A percentile compares a stretch with the other conserved stretches of the same genome.
Evolutionary conservation across 1,139 yeast genomes (phyloP).

Genomic region (Lodderomyces pseudojiufengensis): DNA sequence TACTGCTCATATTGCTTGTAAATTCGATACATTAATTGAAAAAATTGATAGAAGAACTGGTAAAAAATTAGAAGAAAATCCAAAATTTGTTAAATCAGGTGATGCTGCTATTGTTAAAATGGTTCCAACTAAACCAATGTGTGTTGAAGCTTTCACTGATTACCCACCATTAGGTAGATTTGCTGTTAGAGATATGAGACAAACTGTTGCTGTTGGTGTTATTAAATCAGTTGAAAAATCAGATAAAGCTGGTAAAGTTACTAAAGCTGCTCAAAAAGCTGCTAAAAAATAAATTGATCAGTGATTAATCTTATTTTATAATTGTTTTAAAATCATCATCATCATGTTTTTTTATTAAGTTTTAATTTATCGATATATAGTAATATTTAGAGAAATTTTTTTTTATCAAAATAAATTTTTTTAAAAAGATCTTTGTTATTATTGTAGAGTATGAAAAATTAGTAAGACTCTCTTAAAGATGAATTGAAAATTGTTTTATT

Average conservation of each 20-base stretch:
- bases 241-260: slow-evolving; percentile 95
- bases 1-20: slow-evolving; percentile 95
- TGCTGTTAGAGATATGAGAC: slow-evolving; percentile 99
- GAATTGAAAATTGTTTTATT: background rate
- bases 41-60: slow-evolving; percentile 95
- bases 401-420: no score
- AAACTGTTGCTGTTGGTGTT: slow-evolving; percentile 99
- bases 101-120: slow-evolving; percentile 91
- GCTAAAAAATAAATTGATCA: slow-evolving; percentile 74
- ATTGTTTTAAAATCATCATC: no score
- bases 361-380: background rate
- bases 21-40: slow-evolving; percentile 77
- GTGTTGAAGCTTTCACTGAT: slow-evolving; percentile 95
- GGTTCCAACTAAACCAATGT: slow-evolving; percentile 94
- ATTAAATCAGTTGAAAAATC: slow-evolving; percentile 97
- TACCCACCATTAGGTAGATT: slow-evolving; percentile 99
- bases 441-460: no score
- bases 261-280: slow-evolving; percentile 99
- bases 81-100: slow-evolving; percentile 89
- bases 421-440: no score
- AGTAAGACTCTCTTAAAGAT: no score
- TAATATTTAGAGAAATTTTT: background rate
- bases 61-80: slow-evolving; percentile 78
- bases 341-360: background rate
- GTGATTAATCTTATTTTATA: no score